These are phyloP conservation scores for Begonia peltatifolia DNA, from an alignment of 306 rosid species.

Conservation along the genomic window DNA sequence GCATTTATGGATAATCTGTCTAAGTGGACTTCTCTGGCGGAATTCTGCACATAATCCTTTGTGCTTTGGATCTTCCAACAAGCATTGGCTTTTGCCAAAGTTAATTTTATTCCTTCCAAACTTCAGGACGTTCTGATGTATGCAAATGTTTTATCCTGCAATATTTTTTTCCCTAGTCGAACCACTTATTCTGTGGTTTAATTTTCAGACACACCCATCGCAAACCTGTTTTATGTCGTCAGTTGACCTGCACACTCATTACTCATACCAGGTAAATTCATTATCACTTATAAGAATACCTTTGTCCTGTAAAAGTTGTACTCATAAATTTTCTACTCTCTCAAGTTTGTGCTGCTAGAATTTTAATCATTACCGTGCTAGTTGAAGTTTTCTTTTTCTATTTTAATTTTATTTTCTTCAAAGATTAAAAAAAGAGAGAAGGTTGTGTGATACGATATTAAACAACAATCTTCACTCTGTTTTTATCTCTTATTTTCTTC, in stretches of 20 bases:
- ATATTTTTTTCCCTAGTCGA: background rate
- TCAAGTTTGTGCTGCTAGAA: background rate
- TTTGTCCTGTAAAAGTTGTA: too few species aligned
- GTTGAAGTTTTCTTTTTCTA: background rate
- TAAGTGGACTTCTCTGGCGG: too few species aligned
- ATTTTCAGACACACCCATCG: slow-evolving; percentile 84
- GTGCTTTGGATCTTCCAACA: too few species aligned
- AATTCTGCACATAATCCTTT: too few species aligned
- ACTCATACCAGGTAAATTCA: slow-evolving; percentile 85
- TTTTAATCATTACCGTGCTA: too few species aligned
- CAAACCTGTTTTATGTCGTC: slow-evolving; percentile 99
- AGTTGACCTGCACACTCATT: slow-evolving; percentile 96
- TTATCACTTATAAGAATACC: background rate
- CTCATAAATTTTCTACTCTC: background rate
- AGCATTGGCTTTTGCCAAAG: too few species aligned
- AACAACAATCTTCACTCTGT: too few species aligned
- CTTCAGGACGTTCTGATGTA: background rate
- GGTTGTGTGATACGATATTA: too few species aligned
- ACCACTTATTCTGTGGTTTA: slow-evolving; percentile 11
- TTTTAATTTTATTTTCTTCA: background rate
- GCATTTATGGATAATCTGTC: too few species aligned
- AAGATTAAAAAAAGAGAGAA: background rate
- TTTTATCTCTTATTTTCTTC: background rate
- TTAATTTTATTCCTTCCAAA: background rate
- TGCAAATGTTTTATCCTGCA: background rate